A percentile compares a stretch with the other conserved stretches of the same genome.
Conservation (phyloP, 2,329 filamentous ascomycete genomes). For the Pseudovirgaria hyperparasitica region DNA sequence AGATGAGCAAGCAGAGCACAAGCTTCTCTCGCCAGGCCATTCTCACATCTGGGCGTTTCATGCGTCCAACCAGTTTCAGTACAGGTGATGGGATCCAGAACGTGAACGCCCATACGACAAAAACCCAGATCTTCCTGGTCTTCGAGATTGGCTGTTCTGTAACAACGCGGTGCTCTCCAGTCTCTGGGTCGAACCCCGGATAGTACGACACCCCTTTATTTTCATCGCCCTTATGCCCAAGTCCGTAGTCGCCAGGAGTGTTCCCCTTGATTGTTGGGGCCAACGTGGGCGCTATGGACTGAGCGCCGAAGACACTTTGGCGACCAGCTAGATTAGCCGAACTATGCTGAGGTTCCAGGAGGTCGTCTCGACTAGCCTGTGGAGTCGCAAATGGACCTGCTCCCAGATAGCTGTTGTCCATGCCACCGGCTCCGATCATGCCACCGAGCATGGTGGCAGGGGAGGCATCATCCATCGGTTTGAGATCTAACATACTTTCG, state of each 20-base stretch:
- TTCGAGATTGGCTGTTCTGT: constrained; percentile 53
- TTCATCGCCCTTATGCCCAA: constrained; percentile 75
- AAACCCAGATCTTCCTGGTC: constrained; percentile 66
- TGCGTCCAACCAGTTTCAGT: constrained; percentile 71
- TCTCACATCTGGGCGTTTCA: constrained; percentile 93
- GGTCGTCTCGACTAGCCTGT: constrained; percentile 59
- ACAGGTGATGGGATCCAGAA: constrained; percentile 89
- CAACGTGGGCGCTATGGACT: constrained; percentile 44
- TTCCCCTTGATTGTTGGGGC: constrained; percentile 39
- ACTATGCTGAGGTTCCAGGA: constrained; percentile 42
- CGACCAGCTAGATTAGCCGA: constrained; percentile 31
- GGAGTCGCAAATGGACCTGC: constrained; percentile 57
- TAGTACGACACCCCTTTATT: constrained; percentile 41
- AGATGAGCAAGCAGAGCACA: constrained; percentile 67
- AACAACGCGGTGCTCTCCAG: constrained; percentile 64
- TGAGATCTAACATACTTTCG: constrained; percentile 87
- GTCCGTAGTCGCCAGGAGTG: constrained; percentile 68
- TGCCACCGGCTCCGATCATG: constrained; percentile 42
- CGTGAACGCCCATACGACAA: constrained; percentile 71
- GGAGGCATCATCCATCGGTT: constrained; percentile 42
- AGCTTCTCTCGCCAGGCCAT: constrained; percentile 97
- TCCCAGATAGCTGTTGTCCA: constrained; percentile 57
- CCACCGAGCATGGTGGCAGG: constrained; percentile 32
- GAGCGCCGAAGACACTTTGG: constrained; percentile 26
- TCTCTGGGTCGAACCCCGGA: constrained; percentile 61